These are phyloP conservation scores for Syncephalastrum monosporum DNA, from an alignment of 371 early-diverging fungal genomes.

Conservation along the genomic window DNA sequence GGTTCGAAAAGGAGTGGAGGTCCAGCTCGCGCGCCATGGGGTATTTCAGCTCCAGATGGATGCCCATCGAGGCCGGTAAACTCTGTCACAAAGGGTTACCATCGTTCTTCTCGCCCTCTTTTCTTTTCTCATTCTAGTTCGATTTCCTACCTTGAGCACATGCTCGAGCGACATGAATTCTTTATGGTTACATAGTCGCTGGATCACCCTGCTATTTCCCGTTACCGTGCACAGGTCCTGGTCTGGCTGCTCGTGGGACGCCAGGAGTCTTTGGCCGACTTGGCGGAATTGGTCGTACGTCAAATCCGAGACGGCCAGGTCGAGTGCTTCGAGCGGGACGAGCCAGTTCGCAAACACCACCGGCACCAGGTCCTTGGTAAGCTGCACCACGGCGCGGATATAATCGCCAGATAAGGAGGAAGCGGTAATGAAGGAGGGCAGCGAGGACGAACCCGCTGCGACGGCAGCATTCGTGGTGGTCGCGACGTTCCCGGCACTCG, in stretches of 20 bases:
- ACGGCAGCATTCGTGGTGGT: slow-evolving; percentile 12
- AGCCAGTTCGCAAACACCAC: slow-evolving; percentile 81
- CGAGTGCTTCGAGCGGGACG: slow-evolving; percentile 58
- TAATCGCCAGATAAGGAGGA: slow-evolving; percentile 77
- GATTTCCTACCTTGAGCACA: slow-evolving; percentile 61
- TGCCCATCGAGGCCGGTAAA: slow-evolving; percentile 73
- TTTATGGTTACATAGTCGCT: slow-evolving; percentile 21
- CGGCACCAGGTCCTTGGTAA: slow-evolving; percentile 87
- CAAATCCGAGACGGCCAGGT: slow-evolving; percentile 60
- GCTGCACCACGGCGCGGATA: slow-evolving; percentile 84
- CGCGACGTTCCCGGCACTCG: slow-evolving; percentile 12
- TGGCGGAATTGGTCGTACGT: slow-evolving; percentile 56
- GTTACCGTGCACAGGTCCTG: slow-evolving; percentile 32
- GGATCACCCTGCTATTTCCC: slow-evolving; percentile 37
- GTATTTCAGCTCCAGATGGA: slow-evolving; percentile 84
- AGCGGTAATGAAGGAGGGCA: slow-evolving; percentile 81
- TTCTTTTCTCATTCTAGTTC: not conserved
- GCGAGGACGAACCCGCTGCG: slow-evolving; percentile 15
- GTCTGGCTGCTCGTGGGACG: slow-evolving; percentile 10
- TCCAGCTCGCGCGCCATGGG: slow-evolving; percentile 65
- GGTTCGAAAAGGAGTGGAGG: slow-evolving; percentile 50
- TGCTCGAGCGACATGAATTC: slow-evolving; percentile 74
- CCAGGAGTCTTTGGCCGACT: slow-evolving; percentile 35
- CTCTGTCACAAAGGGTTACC: slow-evolving; percentile 35
- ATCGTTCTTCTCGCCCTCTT: not conserved